Conservation (phyloP, 2,329 filamentous ascomycete genomes). For the Fusarium tupiense region DNA sequence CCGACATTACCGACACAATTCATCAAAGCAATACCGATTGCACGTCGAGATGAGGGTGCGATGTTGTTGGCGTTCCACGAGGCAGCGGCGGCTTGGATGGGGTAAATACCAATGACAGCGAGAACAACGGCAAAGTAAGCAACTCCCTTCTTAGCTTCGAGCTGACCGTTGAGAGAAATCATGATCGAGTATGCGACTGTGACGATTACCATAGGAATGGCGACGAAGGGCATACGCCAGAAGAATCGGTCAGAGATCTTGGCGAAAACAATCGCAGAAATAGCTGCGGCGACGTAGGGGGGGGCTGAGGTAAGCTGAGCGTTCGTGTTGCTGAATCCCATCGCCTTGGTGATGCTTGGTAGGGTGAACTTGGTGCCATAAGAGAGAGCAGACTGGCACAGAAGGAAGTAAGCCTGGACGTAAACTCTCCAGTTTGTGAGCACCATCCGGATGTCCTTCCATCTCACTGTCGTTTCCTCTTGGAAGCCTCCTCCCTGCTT, state of each 20-base stretch:
- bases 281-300: constrained; percentile 68
- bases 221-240: constrained; percentile 42
- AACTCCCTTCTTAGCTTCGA: constrained; percentile 30
- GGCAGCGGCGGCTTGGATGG: constrained; percentile 35
- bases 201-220: constrained; percentile 31
- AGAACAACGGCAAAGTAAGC: constrained; percentile 36
- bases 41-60: constrained; percentile 45
- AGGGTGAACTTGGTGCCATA: constrained; percentile 43
- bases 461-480: too few relatives aligned
- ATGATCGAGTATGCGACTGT: constrained; percentile 35
- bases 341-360: constrained; percentile 38
- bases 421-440: constrained; percentile 47
- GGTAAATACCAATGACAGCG: constrained; percentile 36
- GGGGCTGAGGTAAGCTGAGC: constrained; percentile 61
- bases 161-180: constrained; percentile 31
- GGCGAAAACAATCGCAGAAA: constrained; percentile 71
- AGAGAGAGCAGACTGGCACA: constrained; percentile 43
- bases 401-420: constrained; percentile 42
- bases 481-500: constrained; percentile 39
- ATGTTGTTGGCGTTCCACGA: constrained; percentile 42
- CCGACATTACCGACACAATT: constrained; percentile 45
- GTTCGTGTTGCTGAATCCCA: constrained; percentile 42
- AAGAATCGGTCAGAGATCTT: constrained; percentile 72
- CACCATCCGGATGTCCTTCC: constrained; percentile 41
- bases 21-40: constrained; percentile 45